Conservation (phyloP, 2,329 filamentous ascomycete species). For the Botryotinia narcissicola region DNA sequence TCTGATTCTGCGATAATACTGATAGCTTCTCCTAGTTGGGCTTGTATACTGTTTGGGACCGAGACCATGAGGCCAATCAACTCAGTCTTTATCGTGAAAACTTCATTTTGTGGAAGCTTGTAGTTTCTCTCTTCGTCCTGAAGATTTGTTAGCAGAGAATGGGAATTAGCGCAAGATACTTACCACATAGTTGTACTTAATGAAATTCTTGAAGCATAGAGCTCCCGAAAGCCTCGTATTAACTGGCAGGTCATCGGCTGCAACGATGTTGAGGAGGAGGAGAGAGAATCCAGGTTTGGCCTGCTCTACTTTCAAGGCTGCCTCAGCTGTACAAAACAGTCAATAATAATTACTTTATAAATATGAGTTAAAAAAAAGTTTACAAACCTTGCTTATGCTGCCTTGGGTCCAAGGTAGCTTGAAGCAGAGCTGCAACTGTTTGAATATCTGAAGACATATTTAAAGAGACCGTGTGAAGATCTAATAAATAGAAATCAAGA, state of each 20-base stretch:
- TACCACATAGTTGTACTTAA: slow-evolving; percentile 87
- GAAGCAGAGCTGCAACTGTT: slow-evolving; percentile 75
- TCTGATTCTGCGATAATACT: slow-evolving; percentile 97
- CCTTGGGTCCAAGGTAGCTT: slow-evolving; percentile 83
- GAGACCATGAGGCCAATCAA: slow-evolving; percentile 96
- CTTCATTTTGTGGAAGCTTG: slow-evolving; percentile 79
- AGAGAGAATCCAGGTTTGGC: slow-evolving; percentile 85
- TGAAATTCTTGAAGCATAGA: slow-evolving; percentile 98
- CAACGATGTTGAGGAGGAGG: slow-evolving; percentile 84
- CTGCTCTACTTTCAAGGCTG: slow-evolving; percentile 74
- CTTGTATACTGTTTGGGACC: slow-evolving; percentile 81
- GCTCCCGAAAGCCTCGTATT: slow-evolving; percentile 85
- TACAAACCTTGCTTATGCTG: slow-evolving; percentile 83
- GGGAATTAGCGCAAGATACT: slow-evolving; percentile 37
- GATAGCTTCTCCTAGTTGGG: slow-evolving; percentile 93
- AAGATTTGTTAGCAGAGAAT: slow-evolving; percentile 26
- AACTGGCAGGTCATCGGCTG: slow-evolving; percentile 65
- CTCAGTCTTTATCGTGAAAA: slow-evolving; percentile 87
- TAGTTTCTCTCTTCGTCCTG: slow-evolving; percentile 91
- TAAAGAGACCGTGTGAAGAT: slow-evolving; percentile 21
- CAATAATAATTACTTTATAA: slow-evolving; percentile 23
- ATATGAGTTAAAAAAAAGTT: slow-evolving; percentile 31
- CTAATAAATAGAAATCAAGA: slow-evolving; percentile 12
- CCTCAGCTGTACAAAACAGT: slow-evolving; percentile 63
- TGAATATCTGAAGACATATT: slow-evolving; percentile 61